Conservation (phyloP, 2,329 filamentous ascomycete genomes). For the Eutypella sp. region DNA sequence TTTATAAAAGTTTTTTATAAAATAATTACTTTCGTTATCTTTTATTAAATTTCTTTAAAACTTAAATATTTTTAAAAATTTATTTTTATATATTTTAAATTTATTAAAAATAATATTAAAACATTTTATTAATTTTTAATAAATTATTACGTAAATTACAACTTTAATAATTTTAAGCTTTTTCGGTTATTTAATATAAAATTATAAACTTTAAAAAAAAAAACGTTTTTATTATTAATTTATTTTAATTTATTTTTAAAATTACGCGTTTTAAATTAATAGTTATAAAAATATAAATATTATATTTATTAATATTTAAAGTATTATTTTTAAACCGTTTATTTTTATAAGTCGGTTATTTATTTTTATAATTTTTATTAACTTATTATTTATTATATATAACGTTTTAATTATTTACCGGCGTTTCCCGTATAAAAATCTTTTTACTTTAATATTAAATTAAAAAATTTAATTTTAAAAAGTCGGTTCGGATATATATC, state of each 20-base stretch:
- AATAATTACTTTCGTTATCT: too few relatives aligned
- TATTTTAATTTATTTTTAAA: not conserved
- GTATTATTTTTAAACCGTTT: not conserved
- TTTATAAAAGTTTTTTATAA: too few relatives aligned
- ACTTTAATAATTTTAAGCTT: too few relatives aligned
- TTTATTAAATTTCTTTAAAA: too few relatives aligned
- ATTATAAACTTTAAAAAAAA: not conserved
- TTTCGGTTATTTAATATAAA: too few relatives aligned
- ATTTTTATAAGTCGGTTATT: not conserved
- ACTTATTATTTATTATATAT: not conserved
- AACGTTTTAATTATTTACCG: not conserved
- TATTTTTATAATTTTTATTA: not conserved
- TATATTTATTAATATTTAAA: not conserved
- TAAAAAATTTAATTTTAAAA: not conserved
- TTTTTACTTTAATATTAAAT: not conserved
- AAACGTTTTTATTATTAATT: not conserved
- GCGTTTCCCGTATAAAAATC: not conserved
- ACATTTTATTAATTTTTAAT: too few relatives aligned
- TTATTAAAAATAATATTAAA: too few relatives aligned
- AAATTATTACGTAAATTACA: too few relatives aligned
- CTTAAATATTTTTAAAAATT: too few relatives aligned
- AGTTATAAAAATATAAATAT: not conserved
- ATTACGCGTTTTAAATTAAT: too few relatives aligned
- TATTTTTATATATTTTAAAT: too few relatives aligned
- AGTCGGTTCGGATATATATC: not conserved